Evolutionary conservation across 345 rosid genomes (phyloP), one percentile per base, ranked within the genome.

Genomic region (Nephelium lappaceum): DNA sequence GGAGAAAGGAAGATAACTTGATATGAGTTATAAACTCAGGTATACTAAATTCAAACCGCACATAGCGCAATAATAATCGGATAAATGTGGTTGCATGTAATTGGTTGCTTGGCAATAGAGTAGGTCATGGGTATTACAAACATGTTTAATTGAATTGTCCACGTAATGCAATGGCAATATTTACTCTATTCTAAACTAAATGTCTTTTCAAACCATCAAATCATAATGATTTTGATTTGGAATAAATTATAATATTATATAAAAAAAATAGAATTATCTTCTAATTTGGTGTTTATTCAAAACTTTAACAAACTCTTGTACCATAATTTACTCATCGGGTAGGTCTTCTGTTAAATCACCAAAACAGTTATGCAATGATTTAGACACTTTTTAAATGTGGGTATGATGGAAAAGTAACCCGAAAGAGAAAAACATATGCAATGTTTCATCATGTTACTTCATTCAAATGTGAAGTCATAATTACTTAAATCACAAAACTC

Each of bases 331-430:
- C 27, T 38, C 6, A 38, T 25, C 16, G 9, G 60, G 69, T 63
- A 8, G 77, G 69, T 62, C 69, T 24, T 8, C 15, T 10, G 77
- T 64, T 64, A 27, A 75, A 64, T 75, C 78, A 27, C 19, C 11
- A 43, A 19, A 62, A 18, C 5, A 18, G 43, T 24, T 25, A 16
- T 45, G 27, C 45, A 63, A 74, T 74, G 69, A 74, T 74, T 74
- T 74, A 39, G 38, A 61, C 5, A 5, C 19, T 4, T 62, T 62
- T 43, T 42, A 63, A 74, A 14, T 60, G 27, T 21, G 66, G 5
- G 18, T 24, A n/a, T 21, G 7, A 74, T 15, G 16, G n/a, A 5
- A 41, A 41, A 41, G 42, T 43, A 0, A 18, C 49, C 49, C 25
- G 27, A 24, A 74, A 16, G 11, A 61, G 14, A 55, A 72, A 58